Conservation (phyloP, 176 grass and related monocot genomes). For the Guadua angustifolia region DNA sequence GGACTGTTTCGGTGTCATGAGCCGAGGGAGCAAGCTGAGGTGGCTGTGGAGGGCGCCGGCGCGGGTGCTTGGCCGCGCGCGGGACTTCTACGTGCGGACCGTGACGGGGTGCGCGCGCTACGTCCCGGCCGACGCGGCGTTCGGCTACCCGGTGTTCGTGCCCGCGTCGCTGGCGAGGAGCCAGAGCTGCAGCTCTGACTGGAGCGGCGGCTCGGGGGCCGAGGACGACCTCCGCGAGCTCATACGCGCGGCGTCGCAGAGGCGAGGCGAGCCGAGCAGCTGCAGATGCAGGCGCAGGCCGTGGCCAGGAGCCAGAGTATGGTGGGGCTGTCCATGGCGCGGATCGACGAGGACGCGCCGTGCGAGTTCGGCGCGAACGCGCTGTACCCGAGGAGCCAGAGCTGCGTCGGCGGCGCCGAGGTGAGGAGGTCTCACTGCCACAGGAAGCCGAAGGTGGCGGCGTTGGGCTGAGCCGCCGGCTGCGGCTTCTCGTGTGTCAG, state of each 20-base stretch:
- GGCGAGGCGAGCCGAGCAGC: conserved; percentile 30
- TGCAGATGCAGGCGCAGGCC: conserved; percentile 16
- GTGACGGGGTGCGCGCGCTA: conserved; percentile 55
- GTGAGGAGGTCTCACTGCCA: conserved; percentile 31
- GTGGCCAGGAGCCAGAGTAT: conserved; percentile 55
- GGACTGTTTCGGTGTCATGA: background rate
- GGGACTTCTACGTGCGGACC: conserved; percentile 52
- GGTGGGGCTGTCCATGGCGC: conserved; percentile 50
- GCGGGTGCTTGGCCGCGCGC: conserved; percentile 48
- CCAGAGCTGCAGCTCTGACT: conserved; percentile 32
- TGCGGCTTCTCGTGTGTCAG: background rate
- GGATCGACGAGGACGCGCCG: conserved; percentile 60
- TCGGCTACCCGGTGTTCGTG: conserved; percentile 61
- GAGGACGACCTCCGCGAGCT: conserved; percentile 58
- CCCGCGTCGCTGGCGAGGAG: conserved; percentile 31
- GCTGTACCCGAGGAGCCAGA: conserved; percentile 43
- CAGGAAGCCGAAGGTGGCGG: conserved; percentile 1
- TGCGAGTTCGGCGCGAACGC: conserved; percentile 37
- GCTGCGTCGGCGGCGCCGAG: conserved; percentile 35
- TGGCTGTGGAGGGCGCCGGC: conserved; percentile 57
- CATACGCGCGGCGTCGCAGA: conserved; percentile 52
- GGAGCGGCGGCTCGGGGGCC: background rate
- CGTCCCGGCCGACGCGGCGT: conserved; percentile 51
- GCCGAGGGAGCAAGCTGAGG: conserved; percentile 40
- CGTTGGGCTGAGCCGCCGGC: conserved; percentile 28